phyloP scores from a whole-genome alignment of 2,329 filamentous ascomycete species.

The Pleoardoris graminearum region DNA sequence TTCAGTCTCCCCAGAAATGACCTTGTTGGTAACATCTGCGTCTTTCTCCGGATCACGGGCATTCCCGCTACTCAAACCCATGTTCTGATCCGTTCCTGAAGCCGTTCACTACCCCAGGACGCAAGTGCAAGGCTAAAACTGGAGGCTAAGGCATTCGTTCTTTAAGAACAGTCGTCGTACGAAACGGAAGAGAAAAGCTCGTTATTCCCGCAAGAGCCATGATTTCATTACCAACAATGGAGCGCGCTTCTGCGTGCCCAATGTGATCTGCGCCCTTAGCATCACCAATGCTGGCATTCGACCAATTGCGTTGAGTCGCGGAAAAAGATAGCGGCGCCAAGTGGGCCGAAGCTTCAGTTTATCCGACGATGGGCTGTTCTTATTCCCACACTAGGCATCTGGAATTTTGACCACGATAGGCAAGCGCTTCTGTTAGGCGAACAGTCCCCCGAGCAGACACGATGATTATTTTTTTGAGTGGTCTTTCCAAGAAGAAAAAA shows the following conservation, averaged over 20 bases:
- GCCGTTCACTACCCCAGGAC: not conserved
- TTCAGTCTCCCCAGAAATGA: conserved; percentile 4
- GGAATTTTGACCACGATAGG: too few relatives aligned
- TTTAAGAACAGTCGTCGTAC: not conserved
- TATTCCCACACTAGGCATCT: not conserved
- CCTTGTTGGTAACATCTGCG: not conserved
- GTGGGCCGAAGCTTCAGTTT: not conserved
- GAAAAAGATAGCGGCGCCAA: not conserved
- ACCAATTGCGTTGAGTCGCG: not conserved
- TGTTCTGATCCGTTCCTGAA: not conserved
- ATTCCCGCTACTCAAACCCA: not conserved
- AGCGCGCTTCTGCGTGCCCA: not conserved
- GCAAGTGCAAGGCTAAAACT: not conserved
- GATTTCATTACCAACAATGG: not conserved
- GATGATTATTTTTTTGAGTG: too few relatives aligned
- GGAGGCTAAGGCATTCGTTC: not conserved
- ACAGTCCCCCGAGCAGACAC: too few relatives aligned
- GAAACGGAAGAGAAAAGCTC: not conserved
- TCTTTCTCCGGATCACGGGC: not conserved
- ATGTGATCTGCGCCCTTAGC: conserved; percentile 7
- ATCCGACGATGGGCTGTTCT: conserved; percentile 3
- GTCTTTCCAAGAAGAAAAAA: too few relatives aligned
- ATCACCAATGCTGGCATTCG: not conserved
- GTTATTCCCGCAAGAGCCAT: conserved; percentile 7
- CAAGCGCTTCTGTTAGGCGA: not conserved